Evolutionary conservation across 202 grass and related monocot genomes (phyloP), one percentile per base, ranked within the genome.

Genomic region (Zizania palustris): DNA sequence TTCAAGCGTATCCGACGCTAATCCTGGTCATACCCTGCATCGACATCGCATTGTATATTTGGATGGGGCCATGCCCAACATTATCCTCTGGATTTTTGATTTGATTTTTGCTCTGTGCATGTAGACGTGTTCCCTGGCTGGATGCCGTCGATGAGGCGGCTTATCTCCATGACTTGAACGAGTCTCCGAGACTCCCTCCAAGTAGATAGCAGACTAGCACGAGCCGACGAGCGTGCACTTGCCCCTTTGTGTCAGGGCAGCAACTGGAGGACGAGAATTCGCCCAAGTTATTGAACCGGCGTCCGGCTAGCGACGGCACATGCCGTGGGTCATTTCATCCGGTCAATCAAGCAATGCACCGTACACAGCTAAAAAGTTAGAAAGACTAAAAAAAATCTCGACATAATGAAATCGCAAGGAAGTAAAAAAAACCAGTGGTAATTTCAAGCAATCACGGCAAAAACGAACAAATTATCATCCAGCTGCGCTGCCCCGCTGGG

Each of bases 1-100:
- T 63, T 66, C 5, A 49, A 8, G 14, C 46, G 67, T 48, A 55
- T 80, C 86, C 59, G 63, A 75, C 81, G 76, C 71, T 65, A 34
- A 80, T 84, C 76, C 76, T 15, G 72, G 81, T 84, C 81, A 80
- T 56, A 88, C 42, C 42, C 81, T 63, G 57, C 60, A 11, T 65
- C 57, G 64, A 57, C 75, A 68, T 84, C 70, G 85, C 80, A 20
- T 55, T 55, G 51, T 0, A 28, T 28, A 28, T 28, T 21, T 68
- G 50, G 37, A 43, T 45, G 10, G 6, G 16, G 61, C 80, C 41
- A 20, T 37, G 10, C 34, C 44, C 20, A 14, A 53, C 61, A 14
- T 39, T 72, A 72, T 71, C 79, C 67, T 66, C 51, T 7, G 5
- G 14, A 19, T 4, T 9, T 51, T 6, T 28, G 28, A 28, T 28